phyloP scores from a whole-genome alignment of 2,329 filamentous ascomycete genomes.

The Hymenoscyphus fraxineus region DNA sequence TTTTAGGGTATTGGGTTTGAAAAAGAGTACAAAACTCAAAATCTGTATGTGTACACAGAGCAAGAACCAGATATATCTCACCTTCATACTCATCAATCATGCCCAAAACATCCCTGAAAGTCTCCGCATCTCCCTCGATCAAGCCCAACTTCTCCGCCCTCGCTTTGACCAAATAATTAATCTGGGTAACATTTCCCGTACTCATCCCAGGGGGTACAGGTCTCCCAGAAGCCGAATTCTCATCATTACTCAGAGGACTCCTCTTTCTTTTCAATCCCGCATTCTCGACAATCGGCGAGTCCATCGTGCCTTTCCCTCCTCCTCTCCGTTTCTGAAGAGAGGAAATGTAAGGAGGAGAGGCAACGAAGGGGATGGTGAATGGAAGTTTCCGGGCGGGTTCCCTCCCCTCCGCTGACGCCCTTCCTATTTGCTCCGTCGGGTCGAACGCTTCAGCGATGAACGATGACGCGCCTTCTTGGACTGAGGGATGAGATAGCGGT shows the following conservation, averaged over 20 bases:
- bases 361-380: background rate
- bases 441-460: background rate
- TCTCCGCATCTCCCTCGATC: slow-evolving; percentile 57
- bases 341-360: background rate
- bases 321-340: background rate
- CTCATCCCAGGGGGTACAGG: slow-evolving; percentile 34
- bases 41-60: background rate
- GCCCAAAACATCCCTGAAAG: slow-evolving; percentile 67
- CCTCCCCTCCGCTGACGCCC: background rate
- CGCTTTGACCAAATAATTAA: slow-evolving; percentile 52
- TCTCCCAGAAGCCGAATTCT: slow-evolving; percentile 5
- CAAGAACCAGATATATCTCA: slow-evolving; percentile 28
- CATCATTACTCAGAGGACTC: slow-evolving; percentile 23
- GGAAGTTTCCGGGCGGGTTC: background rate
- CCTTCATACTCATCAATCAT: slow-evolving; percentile 76
- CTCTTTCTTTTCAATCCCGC: slow-evolving; percentile 28
- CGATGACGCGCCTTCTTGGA: background rate
- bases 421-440: slow-evolving; percentile 1
- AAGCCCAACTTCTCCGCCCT: slow-evolving; percentile 45
- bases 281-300: slow-evolving; percentile 12
- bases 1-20: background rate
- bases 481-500: no score
- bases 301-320: slow-evolving; percentile 11
- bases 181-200: slow-evolving; percentile 35
- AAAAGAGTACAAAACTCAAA: background rate